Conservation (phyloP, 2,329 filamentous ascomycete genomes). For the Pestalotiopsis sp. region DNA sequence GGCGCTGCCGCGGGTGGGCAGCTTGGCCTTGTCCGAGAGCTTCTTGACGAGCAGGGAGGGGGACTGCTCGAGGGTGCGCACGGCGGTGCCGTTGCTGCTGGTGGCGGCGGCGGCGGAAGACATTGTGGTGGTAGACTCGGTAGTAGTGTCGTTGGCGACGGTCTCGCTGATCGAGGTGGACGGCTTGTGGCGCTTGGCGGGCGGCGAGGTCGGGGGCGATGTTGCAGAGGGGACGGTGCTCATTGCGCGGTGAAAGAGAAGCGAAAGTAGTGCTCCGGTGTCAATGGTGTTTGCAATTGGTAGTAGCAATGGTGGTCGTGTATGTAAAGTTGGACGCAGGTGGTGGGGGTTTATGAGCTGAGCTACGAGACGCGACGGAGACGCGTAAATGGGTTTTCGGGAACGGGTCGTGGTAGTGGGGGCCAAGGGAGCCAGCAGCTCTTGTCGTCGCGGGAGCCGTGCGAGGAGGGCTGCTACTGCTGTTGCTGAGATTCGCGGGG, state of each 20-base stretch:
- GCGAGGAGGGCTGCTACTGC: not conserved
- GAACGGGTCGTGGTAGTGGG: not conserved
- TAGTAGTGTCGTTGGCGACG: conserved; percentile 28
- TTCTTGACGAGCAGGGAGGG: conserved; percentile 86
- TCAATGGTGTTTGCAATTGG: not conserved
- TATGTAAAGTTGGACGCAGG: not conserved
- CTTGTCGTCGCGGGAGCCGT: not conserved
- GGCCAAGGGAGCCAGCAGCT: not conserved
- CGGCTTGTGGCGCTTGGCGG: conserved; percentile 80
- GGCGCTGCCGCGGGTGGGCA: conserved; percentile 86
- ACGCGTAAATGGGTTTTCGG: conserved; percentile 9
- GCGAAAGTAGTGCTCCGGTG: not conserved
- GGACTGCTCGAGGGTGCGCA: conserved; percentile 39
- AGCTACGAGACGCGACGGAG: conserved; percentile 11
- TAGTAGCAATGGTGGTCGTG: not conserved
- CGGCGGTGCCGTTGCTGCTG: conserved; percentile 25
- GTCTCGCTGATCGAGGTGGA: conserved; percentile 36
- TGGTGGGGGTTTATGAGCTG: not conserved
- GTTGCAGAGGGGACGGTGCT: conserved; percentile 31
- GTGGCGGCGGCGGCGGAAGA: conserved; percentile 32
- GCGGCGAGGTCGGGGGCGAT: conserved; percentile 71
- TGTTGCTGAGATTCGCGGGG: not conserved
- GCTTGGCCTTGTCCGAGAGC: conserved; percentile 74
- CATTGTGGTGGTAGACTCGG: too few relatives aligned
- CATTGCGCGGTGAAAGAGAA: conserved; percentile 5